Evolutionary conservation across 176 grass and related monocot genomes (phyloP), one percentile per base, ranked within the genome.

Genomic region (Poa pratensis): DNA sequence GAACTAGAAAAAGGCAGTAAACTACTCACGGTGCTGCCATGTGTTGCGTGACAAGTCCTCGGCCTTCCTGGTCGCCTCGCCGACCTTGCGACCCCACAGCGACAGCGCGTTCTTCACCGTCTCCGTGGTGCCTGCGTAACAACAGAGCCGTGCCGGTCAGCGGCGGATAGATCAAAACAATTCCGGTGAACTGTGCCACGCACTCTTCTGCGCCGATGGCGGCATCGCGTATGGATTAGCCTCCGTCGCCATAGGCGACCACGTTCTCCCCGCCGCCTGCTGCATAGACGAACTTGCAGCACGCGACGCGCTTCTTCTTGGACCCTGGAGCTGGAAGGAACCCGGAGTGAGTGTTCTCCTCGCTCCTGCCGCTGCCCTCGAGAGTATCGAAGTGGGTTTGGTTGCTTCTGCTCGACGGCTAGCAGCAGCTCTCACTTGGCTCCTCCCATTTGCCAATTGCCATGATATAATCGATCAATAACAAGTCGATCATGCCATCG

Each of bases 21-120:
- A 42, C 2, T 5, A 63, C 93, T 88, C 69, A 99, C 96, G 35
- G 81, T 99, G 96, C 84, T 96, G 96, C 96, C 96, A 99, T 26
- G 96, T 99, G 86, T 94, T 96, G 86, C 82, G 88, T 18, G 96
- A 99, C 69, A 99, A 71, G 52, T 94, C 96, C 89, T 99, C 96
- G 5, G 96, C 91, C 75, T 90, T 99, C 88, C 88, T 87, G 3
- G 84, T 82, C 26, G 91, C 76, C 80, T 95, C 93, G 48, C 96
- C 91, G 11, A 94, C 86, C 80, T 91, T 99, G 61, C 84, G 86
- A 74, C 91, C 91, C 96, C 96, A 98, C 50, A 88, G 85, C 45
- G 78, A 89, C 50, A 98, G 88, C 63, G 86, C 96, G 12, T 80
- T 85, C 77, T 92, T 95, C 78, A 99, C 96, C 37, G 96, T 84